Base-by-base conservation (phyloP, 2,329 filamentous ascomycete species). In the Hypoxylon sp. region DNA sequence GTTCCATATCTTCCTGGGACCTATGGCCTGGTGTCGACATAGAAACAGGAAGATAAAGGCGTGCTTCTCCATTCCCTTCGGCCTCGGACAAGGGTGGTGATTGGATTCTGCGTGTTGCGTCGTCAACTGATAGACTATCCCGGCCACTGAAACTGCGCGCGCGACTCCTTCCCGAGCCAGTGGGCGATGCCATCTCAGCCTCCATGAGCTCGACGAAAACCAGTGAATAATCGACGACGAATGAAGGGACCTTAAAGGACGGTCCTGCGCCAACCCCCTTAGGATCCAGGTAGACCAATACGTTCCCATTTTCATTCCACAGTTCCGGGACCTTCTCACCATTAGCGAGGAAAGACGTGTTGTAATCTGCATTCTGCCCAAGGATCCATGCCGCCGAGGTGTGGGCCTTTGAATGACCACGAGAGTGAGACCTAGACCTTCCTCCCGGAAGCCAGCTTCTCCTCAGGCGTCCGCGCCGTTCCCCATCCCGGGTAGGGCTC, bases 321-420 rank as follows among this genome's bases (percentile, higher is more conserved):
- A 91, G 78, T 75, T 91, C 89, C 1, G 89, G 87, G 3, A 91
- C 86, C 80, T 86, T 88, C 71, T 90, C 87, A 19, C 83, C 85
- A 46, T 84, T 85, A 21, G 81, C 75, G 58, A 90, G 77, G 32
- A 83, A 82, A 5, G 80, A 75, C 0, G 84, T 80, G 73, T 87
- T 89, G 74, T 90, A 90, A 57, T 90, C 87, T 11, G 80, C 81
- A 46, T 79, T 80, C 55, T 85, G 84, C 6, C 86, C 83, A 69
- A 89, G 79, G 41, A 90, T 80, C 88, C 88, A 90, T 2, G 87
- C 84, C 11, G 78, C 78, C 4, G 74, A 60, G 4, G 65, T 66
- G 19, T 68, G 71, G 30, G 53, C 73, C 28, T 72, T 73, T n/a
- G 63, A 25, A 60, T 76, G 50, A 30, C 82, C 79, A 23, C 75